phyloP scores from a whole-genome alignment of 2,329 filamentous ascomycete genomes.

The Aspergillus amoenus region DNA sequence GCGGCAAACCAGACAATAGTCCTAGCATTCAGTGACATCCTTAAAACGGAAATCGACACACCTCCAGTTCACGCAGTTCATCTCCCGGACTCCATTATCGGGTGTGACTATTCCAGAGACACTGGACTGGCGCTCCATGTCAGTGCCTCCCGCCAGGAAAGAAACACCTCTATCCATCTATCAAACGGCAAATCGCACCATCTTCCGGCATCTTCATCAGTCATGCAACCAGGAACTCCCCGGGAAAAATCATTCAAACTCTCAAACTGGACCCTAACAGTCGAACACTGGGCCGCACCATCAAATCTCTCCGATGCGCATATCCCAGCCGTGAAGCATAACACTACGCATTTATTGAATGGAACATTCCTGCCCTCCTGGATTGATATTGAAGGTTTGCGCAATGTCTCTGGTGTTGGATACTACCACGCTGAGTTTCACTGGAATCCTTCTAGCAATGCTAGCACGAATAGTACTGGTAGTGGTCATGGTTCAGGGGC shows the following conservation, averaged over 20 bases:
- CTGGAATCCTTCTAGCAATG: conserved; percentile 7
- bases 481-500: conserved; percentile 4
- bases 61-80: not conserved
- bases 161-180: not conserved
- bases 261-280: conserved; percentile 35
- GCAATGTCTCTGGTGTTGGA: conserved; percentile 1
- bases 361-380: not conserved
- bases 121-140: not conserved
- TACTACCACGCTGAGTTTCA: conserved; percentile 19
- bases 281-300: conserved; percentile 43
- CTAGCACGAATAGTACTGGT: not conserved
- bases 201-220: not conserved
- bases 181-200: not conserved
- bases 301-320: conserved; percentile 29
- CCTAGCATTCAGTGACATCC: conserved; percentile 31
- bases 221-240: not conserved
- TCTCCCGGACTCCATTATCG: not conserved
- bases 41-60: not conserved
- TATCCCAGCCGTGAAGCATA: not conserved
- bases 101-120: not conserved
- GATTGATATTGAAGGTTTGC: not conserved
- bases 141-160: not conserved
- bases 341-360: conserved; percentile 15
- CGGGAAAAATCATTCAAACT: conserved; percentile 14
- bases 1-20: conserved; percentile 42